A percentile compares a stretch with the other conserved stretches of the same genome.
These are phyloP conservation scores for Nemania diffusa DNA, from an alignment of 2,329 filamentous ascomycete species.

Conservation along the genomic window DNA sequence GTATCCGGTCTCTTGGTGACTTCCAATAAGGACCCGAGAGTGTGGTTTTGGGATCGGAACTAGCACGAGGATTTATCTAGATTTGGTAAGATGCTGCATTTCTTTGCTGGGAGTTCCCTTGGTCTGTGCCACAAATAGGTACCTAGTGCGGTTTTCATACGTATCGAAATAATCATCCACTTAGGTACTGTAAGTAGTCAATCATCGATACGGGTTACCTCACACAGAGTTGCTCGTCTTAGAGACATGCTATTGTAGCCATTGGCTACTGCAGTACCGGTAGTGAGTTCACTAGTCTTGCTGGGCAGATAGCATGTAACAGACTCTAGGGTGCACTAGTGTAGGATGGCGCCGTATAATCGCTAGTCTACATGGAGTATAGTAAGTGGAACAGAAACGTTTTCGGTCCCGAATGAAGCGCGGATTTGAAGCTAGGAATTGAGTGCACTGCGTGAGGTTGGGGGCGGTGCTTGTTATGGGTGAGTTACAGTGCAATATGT, in stretches of 20 bases:
- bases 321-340: not conserved
- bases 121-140: slow-evolving; percentile 3
- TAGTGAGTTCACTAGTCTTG: slow-evolving; percentile 1
- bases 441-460: slow-evolving; percentile 3
- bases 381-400: slow-evolving; percentile 3
- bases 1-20: slow-evolving; percentile 3
- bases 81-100: slow-evolving; percentile 17
- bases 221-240: not conserved
- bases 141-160: not conserved
- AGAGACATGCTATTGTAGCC: not conserved
- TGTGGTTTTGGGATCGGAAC: slow-evolving; percentile 36
- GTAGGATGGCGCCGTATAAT: not conserved
- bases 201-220: slow-evolving; percentile 1
- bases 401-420: slow-evolving; percentile 30
- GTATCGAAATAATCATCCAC: not conserved
- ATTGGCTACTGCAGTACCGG: not conserved
- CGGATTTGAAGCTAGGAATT: slow-evolving; percentile 16
- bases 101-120: not conserved
- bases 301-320: not conserved
- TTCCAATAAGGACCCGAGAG: slow-evolving; percentile 33
- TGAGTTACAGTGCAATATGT: slow-evolving; percentile 1
- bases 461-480: slow-evolving; percentile 1
- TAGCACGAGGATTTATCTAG: slow-evolving; percentile 21
- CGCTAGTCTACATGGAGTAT: slow-evolving; percentile 12
- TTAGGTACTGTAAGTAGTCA: not conserved